phyloP scores from a whole-genome alignment of 1,139 yeast genomes.

The Yamadazyma spencermartinsiae region DNA sequence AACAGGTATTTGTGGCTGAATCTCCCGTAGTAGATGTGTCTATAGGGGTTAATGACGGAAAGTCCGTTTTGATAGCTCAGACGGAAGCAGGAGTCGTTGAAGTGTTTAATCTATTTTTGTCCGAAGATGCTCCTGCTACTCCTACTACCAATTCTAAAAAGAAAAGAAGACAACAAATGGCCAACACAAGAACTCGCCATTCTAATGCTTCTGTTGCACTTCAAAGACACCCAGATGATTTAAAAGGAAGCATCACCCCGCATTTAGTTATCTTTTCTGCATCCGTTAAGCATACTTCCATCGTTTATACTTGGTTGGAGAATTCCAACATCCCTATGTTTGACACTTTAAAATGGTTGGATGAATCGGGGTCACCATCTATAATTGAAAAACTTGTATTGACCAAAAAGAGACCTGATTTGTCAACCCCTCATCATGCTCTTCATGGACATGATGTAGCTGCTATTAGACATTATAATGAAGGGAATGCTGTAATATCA shows the following conservation, averaged over 20 bases:
- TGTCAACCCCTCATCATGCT: slow-evolving; percentile 40
- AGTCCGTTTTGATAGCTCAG: slow-evolving; percentile 50
- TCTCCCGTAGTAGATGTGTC: slow-evolving; percentile 52
- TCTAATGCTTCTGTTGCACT: slow-evolving; percentile 44
- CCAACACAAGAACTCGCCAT: slow-evolving; percentile 47
- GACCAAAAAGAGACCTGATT: slow-evolving; percentile 39
- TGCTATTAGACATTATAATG: slow-evolving; percentile 67
- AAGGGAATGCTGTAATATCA: slow-evolving; percentile 62
- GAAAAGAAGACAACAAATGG: slow-evolving; percentile 35
- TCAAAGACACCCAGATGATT: slow-evolving; percentile 43
- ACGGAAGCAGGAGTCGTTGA: slow-evolving; percentile 74
- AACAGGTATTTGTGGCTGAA: slow-evolving; percentile 64
- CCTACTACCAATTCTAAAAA: slow-evolving; percentile 26
- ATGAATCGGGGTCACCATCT: slow-evolving; percentile 28
- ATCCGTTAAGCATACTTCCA: slow-evolving; percentile 35
- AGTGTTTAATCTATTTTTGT: slow-evolving; percentile 58
- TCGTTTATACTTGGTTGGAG: slow-evolving; percentile 71
- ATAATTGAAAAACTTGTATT: slow-evolving; percentile 30
- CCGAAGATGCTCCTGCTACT: slow-evolving; percentile 19
- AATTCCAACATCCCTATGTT: slow-evolving; percentile 65
- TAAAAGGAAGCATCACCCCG: slow-evolving; percentile 32
- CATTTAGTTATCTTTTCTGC: slow-evolving; percentile 43
- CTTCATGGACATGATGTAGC: slow-evolving; percentile 68
- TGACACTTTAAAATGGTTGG: slow-evolving; percentile 58
- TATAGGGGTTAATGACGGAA: slow-evolving; percentile 35